These are phyloP conservation scores for Cucurbita pepo DNA, from an alignment of 306 rosid genomes.

Conservation along the genomic window DNA sequence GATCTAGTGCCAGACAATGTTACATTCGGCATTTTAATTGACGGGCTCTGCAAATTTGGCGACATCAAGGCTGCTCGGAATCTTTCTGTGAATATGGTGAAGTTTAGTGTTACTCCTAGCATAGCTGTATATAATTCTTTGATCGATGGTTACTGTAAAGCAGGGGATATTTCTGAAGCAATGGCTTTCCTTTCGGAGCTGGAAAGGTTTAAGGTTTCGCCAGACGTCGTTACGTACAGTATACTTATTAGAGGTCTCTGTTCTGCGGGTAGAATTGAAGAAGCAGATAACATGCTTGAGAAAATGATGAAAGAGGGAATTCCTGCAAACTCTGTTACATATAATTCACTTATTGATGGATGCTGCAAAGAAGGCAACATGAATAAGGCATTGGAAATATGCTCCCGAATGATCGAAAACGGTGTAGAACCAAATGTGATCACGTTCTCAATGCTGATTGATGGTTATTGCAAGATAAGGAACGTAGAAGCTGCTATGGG, in stretches of 20 bases:
- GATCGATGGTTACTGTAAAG: constrained; percentile 46
- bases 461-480: constrained; percentile 53
- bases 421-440: constrained; percentile 38
- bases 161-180: constrained; percentile 29
- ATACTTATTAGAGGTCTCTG: constrained; percentile 47
- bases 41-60: constrained; percentile 40
- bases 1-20: constrained; percentile 47
- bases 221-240: constrained; percentile 43
- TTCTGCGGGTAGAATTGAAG: constrained; percentile 21
- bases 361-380: constrained; percentile 35
- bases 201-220: constrained; percentile 22
- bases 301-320: constrained; percentile 29
- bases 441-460: constrained; percentile 47
- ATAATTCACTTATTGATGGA: constrained; percentile 47
- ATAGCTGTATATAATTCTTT: constrained; percentile 35
- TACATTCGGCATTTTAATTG: constrained; percentile 35
- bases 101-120: constrained; percentile 46
- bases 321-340: constrained; percentile 32
- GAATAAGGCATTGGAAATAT: constrained; percentile 51
- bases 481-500: constrained; percentile 43
- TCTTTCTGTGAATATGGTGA: constrained; percentile 27
- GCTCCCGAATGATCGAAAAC: constrained; percentile 42
- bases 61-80: constrained; percentile 25
- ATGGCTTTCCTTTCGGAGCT: constrained; percentile 29
- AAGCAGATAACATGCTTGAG: constrained; percentile 29